phyloP scores from a whole-genome alignment of 2,329 filamentous ascomycete species.

The Falciphora oryzae region DNA sequence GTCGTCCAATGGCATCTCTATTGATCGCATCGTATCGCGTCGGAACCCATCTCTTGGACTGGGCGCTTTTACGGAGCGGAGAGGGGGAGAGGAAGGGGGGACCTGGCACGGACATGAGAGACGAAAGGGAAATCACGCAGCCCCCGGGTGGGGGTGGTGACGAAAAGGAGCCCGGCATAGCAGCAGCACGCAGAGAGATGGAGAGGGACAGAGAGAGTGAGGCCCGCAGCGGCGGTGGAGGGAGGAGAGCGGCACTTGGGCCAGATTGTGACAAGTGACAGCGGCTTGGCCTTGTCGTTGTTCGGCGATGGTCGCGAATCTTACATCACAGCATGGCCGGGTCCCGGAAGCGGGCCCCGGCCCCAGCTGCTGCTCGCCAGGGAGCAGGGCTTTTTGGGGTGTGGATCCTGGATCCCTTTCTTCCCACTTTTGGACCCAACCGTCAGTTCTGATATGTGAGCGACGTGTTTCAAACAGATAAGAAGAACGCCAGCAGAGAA shows the following conservation, averaged over 20 bases:
- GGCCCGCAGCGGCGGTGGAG: no score
- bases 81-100: neutral
- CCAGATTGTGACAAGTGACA: constrained; percentile 13
- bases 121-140: neutral
- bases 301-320: constrained; percentile 5
- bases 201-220: neutral
- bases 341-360: no score
- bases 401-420: no score
- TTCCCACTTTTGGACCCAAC: neutral
- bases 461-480: no score
- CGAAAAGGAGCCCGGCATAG: neutral
- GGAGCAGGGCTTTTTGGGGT: no score
- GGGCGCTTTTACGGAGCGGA: no score
- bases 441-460: neutral
- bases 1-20: neutral
- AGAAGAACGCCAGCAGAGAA: neutral
- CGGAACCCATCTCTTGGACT: neutral
- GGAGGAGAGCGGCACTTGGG: constrained; percentile 8
- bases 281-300: constrained; percentile 6
- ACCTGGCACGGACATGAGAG: neutral
- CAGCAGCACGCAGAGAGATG: neutral
- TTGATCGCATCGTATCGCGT: neutral
- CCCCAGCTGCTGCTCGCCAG: no score
- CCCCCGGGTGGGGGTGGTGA: neutral
- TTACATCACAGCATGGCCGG: neutral